Evolutionary conservation across 106 monocot species (phyloP).

Genomic region (Xerophyta viscosa): DNA sequence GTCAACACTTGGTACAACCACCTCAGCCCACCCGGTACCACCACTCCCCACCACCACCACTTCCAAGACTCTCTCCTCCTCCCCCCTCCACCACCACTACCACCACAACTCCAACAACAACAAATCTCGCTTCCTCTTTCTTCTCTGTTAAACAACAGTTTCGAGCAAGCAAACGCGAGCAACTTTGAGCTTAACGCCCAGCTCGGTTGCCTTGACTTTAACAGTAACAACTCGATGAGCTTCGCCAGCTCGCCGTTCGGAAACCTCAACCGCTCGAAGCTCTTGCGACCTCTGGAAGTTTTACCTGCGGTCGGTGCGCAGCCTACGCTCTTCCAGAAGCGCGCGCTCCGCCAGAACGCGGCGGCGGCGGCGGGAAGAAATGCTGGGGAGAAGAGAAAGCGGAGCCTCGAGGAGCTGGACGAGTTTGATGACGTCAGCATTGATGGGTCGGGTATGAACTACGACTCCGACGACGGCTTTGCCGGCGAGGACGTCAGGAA

Average conservation of each 20-base stretch:
- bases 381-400: slow-evolving; percentile 12
- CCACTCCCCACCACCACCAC: slow-evolving; percentile 2
- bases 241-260: slow-evolving; percentile 17
- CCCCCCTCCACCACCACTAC: slow-evolving; percentile 11
- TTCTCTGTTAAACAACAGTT: slow-evolving; percentile 2
- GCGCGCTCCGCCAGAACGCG: slow-evolving; percentile 20
- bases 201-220: slow-evolving; percentile 14
- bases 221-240: slow-evolving; percentile 3
- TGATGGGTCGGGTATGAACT: slow-evolving; percentile 40
- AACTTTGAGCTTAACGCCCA: slow-evolving; percentile 12
- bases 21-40: neutral
- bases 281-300: slow-evolving; percentile 25
- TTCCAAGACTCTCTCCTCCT: slow-evolving; percentile 20
- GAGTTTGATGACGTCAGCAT: slow-evolving; percentile 27
- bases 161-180: neutral
- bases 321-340: slow-evolving; percentile 31
- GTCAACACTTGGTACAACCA: slow-evolving; percentile 1
- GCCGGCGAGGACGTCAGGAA: slow-evolving; percentile 5
- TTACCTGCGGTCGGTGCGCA: slow-evolving; percentile 20
- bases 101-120: neutral
- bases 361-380: neutral
- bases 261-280: slow-evolving; percentile 21
- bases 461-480: slow-evolving; percentile 25
- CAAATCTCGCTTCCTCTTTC: slow-evolving; percentile 2
- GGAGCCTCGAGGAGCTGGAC: slow-evolving; percentile 18